Evolutionary conservation across 2,329 filamentous ascomycete species (phyloP), one percentile per base, ranked within the genome.

Genomic region (Epichloe coenophiala): DNA sequence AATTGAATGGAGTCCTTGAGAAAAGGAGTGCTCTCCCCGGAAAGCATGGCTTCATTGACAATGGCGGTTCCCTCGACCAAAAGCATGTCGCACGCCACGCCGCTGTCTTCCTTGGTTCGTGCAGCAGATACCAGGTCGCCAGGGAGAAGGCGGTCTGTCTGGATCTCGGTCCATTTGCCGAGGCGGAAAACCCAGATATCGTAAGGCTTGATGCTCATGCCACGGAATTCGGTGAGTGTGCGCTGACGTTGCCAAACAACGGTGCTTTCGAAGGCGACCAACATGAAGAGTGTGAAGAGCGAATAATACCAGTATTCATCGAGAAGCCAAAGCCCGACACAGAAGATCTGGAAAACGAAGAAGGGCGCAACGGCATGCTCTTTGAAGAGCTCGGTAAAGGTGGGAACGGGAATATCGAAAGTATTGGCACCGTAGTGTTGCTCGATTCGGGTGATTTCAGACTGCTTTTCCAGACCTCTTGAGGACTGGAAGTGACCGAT

Each of bases 261-360:
- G 2, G 93, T 98, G 67, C 90, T 96, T 73, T 98, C 93, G 60
- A 98, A 98, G 53, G 81, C 84, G 58, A 98, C 88, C 51, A 98
- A 80, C 94, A 98, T 98, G 72, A 97, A 90, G 21, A 98, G 82
- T 1, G 94, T 98, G 69, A 98, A 98, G 19, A 98, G 80, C 54
- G 93, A 97, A 72, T 98, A 98, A 74, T 98, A 98, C 93, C 94
- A 98, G 71, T 97, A 98, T 70, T 98, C 94, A 64, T 98, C 93
- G 64, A 98, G 73, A 83, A 97, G 88, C 93, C 93, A 98, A 54
- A 98, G 73, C 15, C 93, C 94, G 52, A 98, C 93, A 61, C 94
- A 98, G 74, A 98, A 98, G 54, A 98, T 77, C 74, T 98, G 93
- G 72, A 98, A 98, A 56, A 98, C 90, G 70, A 98, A 98, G 75